Conservation (phyloP, 805 yeast species). For the Torulaspora franciscae region DNA sequence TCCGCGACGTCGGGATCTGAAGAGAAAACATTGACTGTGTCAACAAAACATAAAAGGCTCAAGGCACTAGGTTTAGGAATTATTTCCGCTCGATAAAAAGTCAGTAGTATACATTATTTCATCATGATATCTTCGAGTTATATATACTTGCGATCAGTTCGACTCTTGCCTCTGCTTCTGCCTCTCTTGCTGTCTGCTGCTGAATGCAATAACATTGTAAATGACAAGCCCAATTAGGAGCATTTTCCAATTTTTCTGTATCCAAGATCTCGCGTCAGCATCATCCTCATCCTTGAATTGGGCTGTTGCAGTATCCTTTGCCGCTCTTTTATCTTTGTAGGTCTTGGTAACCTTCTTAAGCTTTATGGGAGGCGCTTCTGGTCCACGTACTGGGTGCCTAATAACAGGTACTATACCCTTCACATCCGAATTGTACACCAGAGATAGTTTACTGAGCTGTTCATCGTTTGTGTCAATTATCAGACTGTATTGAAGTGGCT, state of each 20-base stretch:
- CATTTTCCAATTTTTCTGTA: constrained; percentile 33
- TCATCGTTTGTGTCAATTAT: constrained; percentile 17
- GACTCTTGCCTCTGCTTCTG: constrained; percentile 6
- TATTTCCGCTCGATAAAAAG: too few relatives aligned
- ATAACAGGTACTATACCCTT: constrained; percentile 20
- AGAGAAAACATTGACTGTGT: too few relatives aligned
- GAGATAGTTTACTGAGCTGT: constrained; percentile 20
- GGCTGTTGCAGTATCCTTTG: constrained; percentile 16
- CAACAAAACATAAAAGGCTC: too few relatives aligned
- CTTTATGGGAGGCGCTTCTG: constrained; percentile 21
- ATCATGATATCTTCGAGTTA: neutral
- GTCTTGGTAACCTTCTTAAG: constrained; percentile 32
- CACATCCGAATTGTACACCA: constrained; percentile 14
- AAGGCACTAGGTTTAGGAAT: too few relatives aligned
- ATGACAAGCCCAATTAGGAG: constrained; percentile 26
- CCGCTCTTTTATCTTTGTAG: constrained; percentile 28
- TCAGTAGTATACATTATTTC: neutral
- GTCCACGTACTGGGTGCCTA: constrained; percentile 19
- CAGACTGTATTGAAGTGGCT: constrained; percentile 27
- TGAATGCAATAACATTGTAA: constrained; percentile 14
- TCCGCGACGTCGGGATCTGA: too few relatives aligned
- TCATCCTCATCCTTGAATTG: constrained; percentile 24
- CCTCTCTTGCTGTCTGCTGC: constrained; percentile 7
- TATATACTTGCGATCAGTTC: neutral
- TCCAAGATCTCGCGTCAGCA: constrained; percentile 20